These are phyloP conservation scores for Annulohypoxylon bovei DNA, from an alignment of 495 filamentous ascomycete genomes.

Conservation along the genomic window DNA sequence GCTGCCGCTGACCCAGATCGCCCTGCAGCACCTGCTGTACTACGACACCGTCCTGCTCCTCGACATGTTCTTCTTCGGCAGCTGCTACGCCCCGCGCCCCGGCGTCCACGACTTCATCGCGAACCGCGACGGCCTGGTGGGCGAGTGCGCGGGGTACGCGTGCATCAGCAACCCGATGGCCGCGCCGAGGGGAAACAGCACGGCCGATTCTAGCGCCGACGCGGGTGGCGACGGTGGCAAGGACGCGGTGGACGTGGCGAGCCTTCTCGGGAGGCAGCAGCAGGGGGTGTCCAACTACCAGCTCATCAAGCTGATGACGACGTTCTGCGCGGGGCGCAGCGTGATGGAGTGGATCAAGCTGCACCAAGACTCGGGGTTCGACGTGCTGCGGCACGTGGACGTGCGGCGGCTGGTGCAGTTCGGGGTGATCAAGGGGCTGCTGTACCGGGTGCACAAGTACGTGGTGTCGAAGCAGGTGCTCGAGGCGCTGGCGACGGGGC, in stretches of 20 bases:
- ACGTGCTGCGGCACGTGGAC: slow-evolving; percentile 77
- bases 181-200: neutral
- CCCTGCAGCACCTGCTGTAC: slow-evolving; percentile 86
- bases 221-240: neutral
- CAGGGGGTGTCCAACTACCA: slow-evolving; percentile 58
- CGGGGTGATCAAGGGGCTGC: slow-evolving; percentile 91
- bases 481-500: slow-evolving; percentile 52
- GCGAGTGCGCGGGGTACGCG: slow-evolving; percentile 88
- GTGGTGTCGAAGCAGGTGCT: slow-evolving; percentile 71
- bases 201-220: neutral
- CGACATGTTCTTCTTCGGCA: slow-evolving; percentile 92
- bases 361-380: slow-evolving; percentile 66
- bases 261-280: slow-evolving; percentile 39
- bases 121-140: slow-evolving; percentile 73
- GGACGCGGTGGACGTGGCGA: slow-evolving; percentile 3
- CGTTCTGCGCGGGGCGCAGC: slow-evolving; percentile 77
- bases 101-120: slow-evolving; percentile 78
- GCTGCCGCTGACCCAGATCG: slow-evolving; percentile 81
- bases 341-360: slow-evolving; percentile 83
- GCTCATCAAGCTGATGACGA: slow-evolving; percentile 78
- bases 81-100: slow-evolving; percentile 85
- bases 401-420: slow-evolving; percentile 92
- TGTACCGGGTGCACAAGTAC: slow-evolving; percentile 96
- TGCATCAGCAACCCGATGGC: slow-evolving; percentile 48
- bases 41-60: slow-evolving; percentile 88